Conservation (phyloP, 345 rosid genomes). For the Eucalyptus urophylla region DNA sequence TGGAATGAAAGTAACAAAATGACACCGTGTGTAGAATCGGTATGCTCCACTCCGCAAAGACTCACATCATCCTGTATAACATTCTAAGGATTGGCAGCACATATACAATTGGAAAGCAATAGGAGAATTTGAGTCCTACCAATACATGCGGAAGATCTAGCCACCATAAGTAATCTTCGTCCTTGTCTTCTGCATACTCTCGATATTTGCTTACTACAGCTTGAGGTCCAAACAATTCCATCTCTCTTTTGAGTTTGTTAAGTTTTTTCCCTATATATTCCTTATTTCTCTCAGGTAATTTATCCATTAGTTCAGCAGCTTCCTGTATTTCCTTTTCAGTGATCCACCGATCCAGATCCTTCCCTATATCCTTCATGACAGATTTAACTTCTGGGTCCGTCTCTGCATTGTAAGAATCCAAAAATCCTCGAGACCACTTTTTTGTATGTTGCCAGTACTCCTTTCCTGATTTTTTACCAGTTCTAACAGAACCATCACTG, state of each 20-base stretch:
- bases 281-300: conserved; percentile 48
- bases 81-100: background rate
- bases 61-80: background rate
- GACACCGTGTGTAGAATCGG: background rate
- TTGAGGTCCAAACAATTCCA: conserved; percentile 90
- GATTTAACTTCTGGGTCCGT: conserved; percentile 78
- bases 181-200: conserved; percentile 73
- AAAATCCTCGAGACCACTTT: conserved; percentile 84
- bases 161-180: conserved; percentile 94
- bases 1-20: background rate
- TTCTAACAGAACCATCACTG: conserved; percentile 75
- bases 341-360: conserved; percentile 87
- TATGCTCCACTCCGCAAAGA: background rate
- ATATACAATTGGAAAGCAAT: background rate
- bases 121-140: conserved; percentile 26
- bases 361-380: conserved; percentile 74
- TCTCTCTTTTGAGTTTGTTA: conserved; percentile 68
- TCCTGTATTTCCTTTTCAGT: conserved; percentile 85
- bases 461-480: conserved; percentile 76
- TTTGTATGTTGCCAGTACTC: conserved; percentile 91
- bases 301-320: conserved; percentile 61
- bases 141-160: conserved; percentile 81
- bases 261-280: conserved; percentile 68
- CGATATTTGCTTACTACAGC: conserved; percentile 85
- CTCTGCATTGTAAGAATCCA: conserved; percentile 75